Base-by-base conservation (phyloP, 106 monocot species). In the Posidonia australis region DNA sequence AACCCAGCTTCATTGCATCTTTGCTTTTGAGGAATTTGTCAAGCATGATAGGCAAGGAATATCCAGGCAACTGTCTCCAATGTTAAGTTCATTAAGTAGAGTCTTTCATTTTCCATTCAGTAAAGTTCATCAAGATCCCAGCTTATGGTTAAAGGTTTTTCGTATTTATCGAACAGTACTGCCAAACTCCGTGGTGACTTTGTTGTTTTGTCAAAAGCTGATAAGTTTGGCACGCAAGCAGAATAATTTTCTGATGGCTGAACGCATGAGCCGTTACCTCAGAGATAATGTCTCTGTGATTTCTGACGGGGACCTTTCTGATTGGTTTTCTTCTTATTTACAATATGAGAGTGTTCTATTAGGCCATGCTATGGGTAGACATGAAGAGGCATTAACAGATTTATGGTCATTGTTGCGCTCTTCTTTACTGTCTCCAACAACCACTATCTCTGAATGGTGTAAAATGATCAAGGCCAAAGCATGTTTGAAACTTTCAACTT, bases 101-200 rank as follows among this genome's bases (percentile, higher is more conserved):
- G 66, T 79, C 62, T 58, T 88, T 56, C 69, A 78, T 22, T 70
- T 58, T 44, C 76, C 90, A 68, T 79, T 98, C 51, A 77, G 77
- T 77, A 78, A 72, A 56, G 44, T 81, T 51, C 76, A 72, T 75
- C 90, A 91, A 85, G 98, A 98, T 64, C 81, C 83, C 67, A 81
- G 74, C 61, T 76, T 81, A 75, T 98, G 98, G 98, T 75, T 91
- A 28, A 98, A 98, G 51, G 24, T 98, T 52, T 77, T 87, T 60
- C 82, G 91, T 55, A 78, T 85, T 56, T 85, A 87, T 76, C 78
- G 69, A 36, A 73, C 76, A 36, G 28, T 85, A 65, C 69, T 77
- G 56, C 91, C 91, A 31, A 70, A 46, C 66, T 98, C 98, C 49
- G 70, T 49, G 25, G 47, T 58, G 48, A 88, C 98, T 48, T 62